These are phyloP conservation scores for Fusarium keratoplasticum DNA, from an alignment of 2,329 filamentous ascomycete species.

Conservation along the genomic window DNA sequence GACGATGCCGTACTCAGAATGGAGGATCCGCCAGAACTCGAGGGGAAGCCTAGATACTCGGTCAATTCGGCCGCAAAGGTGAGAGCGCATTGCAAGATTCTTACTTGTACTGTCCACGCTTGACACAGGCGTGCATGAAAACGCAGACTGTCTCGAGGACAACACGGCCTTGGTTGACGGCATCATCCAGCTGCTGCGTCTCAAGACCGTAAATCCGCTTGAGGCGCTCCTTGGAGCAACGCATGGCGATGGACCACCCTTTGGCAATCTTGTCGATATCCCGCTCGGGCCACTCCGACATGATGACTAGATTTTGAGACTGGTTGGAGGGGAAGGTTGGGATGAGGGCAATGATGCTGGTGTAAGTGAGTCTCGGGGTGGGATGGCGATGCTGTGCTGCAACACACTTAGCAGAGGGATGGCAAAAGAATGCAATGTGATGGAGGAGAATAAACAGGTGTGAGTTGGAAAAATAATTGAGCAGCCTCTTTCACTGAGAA, in stretches of 20 bases:
- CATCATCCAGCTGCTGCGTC: constrained; percentile 49
- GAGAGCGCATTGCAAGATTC: background rate
- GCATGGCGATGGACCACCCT: constrained; percentile 53
- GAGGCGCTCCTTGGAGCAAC: constrained; percentile 50
- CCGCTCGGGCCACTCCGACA: constrained; percentile 42
- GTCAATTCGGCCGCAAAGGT: background rate
- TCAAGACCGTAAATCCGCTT: constrained; percentile 47
- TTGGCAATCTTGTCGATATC: constrained; percentile 52
- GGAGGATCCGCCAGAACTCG: constrained; percentile 53
- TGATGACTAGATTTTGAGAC: constrained; percentile 9
- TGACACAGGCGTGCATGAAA: constrained; percentile 55
- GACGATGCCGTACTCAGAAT: constrained; percentile 54
- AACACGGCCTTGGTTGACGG: constrained; percentile 48
- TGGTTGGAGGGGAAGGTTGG: background rate
- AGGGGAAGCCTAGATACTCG: constrained; percentile 45
- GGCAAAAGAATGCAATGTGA: background rate
- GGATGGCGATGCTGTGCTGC: background rate
- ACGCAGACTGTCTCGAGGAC: constrained; percentile 54
- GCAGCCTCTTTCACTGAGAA: constrained; percentile 1
- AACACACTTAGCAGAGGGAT: background rate
- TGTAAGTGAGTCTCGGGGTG: constrained; percentile 3
- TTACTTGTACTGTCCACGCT: constrained; percentile 52
- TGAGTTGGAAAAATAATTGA: background rate
- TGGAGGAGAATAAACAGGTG: background rate
- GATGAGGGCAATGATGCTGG: background rate